phyloP scores from a whole-genome alignment of 163 green algal species.

The Chlorella variabilis region DNA sequence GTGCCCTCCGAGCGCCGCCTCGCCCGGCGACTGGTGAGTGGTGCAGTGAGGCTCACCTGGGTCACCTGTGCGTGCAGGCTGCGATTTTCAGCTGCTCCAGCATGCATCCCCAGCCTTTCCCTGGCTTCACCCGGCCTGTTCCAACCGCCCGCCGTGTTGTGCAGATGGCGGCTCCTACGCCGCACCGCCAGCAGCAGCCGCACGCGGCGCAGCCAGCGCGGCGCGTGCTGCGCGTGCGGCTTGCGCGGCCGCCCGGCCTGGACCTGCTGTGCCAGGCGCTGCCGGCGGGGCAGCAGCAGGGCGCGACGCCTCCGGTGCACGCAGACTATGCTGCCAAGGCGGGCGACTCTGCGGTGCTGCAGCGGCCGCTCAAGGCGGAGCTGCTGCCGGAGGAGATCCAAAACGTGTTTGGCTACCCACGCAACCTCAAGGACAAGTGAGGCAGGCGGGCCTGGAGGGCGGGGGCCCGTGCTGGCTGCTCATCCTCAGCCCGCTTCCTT shows the following conservation, averaged over 20 bases:
- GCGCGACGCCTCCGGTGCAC: background rate
- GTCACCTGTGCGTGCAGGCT: too few relatives aligned
- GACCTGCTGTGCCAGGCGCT: background rate
- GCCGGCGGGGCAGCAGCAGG: background rate
- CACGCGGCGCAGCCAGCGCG: too few relatives aligned
- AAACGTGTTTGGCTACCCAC: slow-evolving; percentile 81
- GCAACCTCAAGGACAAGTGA: slow-evolving; percentile 63
- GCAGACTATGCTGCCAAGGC: slow-evolving; percentile 76
- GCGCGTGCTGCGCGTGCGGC: too few relatives aligned
- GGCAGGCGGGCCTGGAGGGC: background rate
- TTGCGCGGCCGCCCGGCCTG: background rate
- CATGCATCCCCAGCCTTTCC: too few relatives aligned
- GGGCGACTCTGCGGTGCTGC: slow-evolving; percentile 77
- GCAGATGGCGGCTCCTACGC: background rate
- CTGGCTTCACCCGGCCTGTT: too few relatives aligned
- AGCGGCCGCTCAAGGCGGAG: slow-evolving; percentile 73
- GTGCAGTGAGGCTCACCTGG: too few relatives aligned
- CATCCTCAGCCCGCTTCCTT: too few relatives aligned
- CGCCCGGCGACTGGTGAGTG: too few relatives aligned
- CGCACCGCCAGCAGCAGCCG: background rate
- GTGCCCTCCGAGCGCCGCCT: too few relatives aligned
- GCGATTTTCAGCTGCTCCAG: too few relatives aligned
- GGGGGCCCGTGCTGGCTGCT: background rate
- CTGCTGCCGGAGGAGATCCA: slow-evolving; percentile 73
- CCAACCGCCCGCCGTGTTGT: too few relatives aligned